A percentile compares a stretch with the other conserved stretches of the same genome.
These are phyloP conservation scores for Penicillium paradoxum DNA, from an alignment of 495 filamentous ascomycete genomes.

Conservation along the genomic window DNA sequence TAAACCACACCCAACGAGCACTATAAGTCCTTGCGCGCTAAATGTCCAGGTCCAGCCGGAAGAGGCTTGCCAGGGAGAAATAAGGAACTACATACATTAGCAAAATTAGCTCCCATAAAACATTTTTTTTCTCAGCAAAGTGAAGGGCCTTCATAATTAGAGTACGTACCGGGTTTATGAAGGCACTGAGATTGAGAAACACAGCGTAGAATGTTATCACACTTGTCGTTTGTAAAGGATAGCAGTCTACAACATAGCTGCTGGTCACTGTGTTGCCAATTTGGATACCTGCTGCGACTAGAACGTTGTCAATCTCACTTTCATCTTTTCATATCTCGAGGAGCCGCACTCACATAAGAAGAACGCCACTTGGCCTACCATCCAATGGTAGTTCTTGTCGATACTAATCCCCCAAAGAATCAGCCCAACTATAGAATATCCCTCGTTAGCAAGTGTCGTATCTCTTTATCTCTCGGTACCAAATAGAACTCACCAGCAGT, in stretches of 20 bases:
- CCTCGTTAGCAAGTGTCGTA: not conserved
- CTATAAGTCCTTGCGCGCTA: conserved; percentile 49
- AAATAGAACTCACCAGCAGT: conserved; percentile 36
- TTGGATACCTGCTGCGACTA: conserved; percentile 56
- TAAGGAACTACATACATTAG: conserved; percentile 47
- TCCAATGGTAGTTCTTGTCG: conserved; percentile 54
- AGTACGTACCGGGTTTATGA: conserved; percentile 39
- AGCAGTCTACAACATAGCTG: conserved; percentile 54
- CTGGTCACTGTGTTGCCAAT: conserved; percentile 55
- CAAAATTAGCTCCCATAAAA: too few relatives aligned
- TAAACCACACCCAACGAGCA: conserved; percentile 37
- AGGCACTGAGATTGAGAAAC: conserved; percentile 52
- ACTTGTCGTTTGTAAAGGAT: conserved; percentile 54
- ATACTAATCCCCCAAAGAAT: conserved; percentile 56
- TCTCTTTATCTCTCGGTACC: not conserved
- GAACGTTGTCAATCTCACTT: not conserved
- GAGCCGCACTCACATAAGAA: conserved; percentile 41
- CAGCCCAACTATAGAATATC: conserved; percentile 24
- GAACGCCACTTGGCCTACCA: conserved; percentile 56
- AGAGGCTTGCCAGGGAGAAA: conserved; percentile 47
- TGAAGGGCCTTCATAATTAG: not conserved
- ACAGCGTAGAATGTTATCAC: conserved; percentile 60
- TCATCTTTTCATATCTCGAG: not conserved
- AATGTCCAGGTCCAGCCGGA: conserved; percentile 56
- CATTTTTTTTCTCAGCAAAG: too few relatives aligned